These are phyloP conservation scores for Zarea fungicola DNA, from an alignment of 2,329 filamentous ascomycete genomes.

Conservation along the genomic window DNA sequence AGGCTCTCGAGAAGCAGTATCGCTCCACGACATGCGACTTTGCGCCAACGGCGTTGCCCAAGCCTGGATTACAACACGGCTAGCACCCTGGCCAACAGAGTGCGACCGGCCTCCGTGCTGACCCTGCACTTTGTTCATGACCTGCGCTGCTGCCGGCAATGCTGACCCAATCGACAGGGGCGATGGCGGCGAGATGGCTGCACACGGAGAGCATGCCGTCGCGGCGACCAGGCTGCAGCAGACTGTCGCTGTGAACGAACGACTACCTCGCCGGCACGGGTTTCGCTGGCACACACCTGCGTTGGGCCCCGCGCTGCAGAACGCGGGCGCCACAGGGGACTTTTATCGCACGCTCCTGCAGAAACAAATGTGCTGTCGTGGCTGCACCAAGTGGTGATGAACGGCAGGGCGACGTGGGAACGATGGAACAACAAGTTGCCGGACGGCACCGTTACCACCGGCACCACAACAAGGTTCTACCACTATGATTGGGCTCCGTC, in stretches of 20 bases:
- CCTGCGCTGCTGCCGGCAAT: constrained; percentile 25
- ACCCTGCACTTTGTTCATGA: constrained; percentile 34
- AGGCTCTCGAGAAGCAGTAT: constrained; percentile 22
- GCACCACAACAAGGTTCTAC: constrained; percentile 47
- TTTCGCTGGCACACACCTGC: constrained; percentile 40
- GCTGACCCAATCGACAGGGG: neutral
- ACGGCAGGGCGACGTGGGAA: constrained; percentile 46
- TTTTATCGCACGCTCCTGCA: constrained; percentile 46
- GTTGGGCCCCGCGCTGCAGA: constrained; percentile 27
- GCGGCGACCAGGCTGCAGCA: constrained; percentile 25
- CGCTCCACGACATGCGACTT: constrained; percentile 14
- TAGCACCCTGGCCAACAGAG: constrained; percentile 24
- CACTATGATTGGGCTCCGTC: constrained; percentile 45
- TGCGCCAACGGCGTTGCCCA: constrained; percentile 25
- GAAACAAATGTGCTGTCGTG: constrained; percentile 37
- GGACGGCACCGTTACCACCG: constrained; percentile 38
- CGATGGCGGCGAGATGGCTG: neutral
- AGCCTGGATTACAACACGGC: constrained; percentile 24
- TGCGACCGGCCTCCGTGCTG: constrained; percentile 36
- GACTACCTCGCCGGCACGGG: constrained; percentile 35
- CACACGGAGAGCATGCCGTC: constrained; percentile 3
- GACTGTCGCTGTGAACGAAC: constrained; percentile 29
- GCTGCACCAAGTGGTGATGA: constrained; percentile 43
- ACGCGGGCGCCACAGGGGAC: constrained; percentile 24
- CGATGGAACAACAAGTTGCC: constrained; percentile 44